Evolutionary conservation across 176 grass and related monocot species (phyloP).

Genomic region (Guadua angustifolia): DNA sequence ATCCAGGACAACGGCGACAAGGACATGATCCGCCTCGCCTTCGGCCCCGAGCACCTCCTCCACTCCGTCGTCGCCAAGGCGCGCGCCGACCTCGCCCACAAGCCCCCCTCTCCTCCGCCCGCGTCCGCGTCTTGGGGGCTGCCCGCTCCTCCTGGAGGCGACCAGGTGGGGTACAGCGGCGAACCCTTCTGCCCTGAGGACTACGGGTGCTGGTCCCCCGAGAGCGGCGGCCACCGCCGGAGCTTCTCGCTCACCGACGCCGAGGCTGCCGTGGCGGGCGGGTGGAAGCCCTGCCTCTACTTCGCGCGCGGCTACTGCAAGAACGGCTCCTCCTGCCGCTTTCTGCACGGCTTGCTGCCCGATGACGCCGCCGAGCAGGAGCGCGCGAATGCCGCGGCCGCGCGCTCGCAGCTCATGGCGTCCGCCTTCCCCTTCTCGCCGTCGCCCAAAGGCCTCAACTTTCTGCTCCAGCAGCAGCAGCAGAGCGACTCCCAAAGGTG

Average conservation of each 20-base stretch:
- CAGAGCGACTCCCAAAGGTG: slow-evolving; percentile 73
- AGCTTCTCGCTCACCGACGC: slow-evolving; percentile 40
- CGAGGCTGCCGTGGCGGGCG: slow-evolving; percentile 20
- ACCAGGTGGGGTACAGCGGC: slow-evolving; percentile 31
- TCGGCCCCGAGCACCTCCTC: slow-evolving; percentile 70
- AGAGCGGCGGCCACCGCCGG: slow-evolving; percentile 28
- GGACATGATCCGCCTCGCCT: slow-evolving; percentile 86
- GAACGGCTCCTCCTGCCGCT: slow-evolving; percentile 60
- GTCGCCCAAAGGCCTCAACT: slow-evolving; percentile 43
- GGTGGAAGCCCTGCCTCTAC: slow-evolving; percentile 63
- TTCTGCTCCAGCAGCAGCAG: slow-evolving; percentile 61
- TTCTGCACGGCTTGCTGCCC: slow-evolving; percentile 49
- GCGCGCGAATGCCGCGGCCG: slow-evolving; percentile 53
- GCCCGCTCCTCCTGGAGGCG: not conserved
- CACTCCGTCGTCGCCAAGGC: slow-evolving; percentile 60
- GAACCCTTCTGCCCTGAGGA: slow-evolving; percentile 35
- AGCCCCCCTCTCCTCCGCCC: not conserved
- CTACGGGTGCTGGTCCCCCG: slow-evolving; percentile 45
- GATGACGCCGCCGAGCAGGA: slow-evolving; percentile 56
- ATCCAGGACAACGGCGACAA: slow-evolving; percentile 67
- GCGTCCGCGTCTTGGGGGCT: not conserved
- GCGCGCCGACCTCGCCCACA: slow-evolving; percentile 51
- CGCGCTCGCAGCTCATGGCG: slow-evolving; percentile 58
- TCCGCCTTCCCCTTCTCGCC: slow-evolving; percentile 71
- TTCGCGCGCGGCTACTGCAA: slow-evolving; percentile 56